Percentiles rank a stretch among this genome's conserved stretches.
Conservation (phyloP, 2,329 filamentous ascomycete genomes). For the Penicillium verrucosum region DNA sequence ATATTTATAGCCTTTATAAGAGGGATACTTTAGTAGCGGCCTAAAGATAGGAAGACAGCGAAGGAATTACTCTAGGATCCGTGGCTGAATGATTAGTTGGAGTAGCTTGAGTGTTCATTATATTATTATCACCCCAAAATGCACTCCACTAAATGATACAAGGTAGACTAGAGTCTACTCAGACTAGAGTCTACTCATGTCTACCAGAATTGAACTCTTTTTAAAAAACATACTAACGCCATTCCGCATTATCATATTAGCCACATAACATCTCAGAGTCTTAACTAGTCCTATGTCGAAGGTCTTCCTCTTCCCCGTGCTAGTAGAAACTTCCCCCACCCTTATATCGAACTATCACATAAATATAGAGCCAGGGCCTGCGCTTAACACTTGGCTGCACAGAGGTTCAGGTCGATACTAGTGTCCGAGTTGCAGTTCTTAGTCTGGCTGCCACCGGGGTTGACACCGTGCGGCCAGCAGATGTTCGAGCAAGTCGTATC, state of each 20-base stretch:
- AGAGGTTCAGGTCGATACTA: slow-evolving; percentile 32
- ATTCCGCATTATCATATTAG: neutral
- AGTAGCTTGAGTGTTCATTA: too few relatives aligned
- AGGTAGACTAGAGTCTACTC: neutral
- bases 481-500: slow-evolving; percentile 27
- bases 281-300: neutral
- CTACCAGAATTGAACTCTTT: too few relatives aligned
- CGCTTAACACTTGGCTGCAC: slow-evolving; percentile 25
- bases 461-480: slow-evolving; percentile 33
- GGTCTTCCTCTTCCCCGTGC: neutral
- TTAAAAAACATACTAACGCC: neutral
- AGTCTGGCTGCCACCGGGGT: slow-evolving; percentile 32
- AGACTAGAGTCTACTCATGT: neutral
- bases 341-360: neutral
- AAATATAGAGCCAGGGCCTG: neutral
- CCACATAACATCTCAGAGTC: neutral
- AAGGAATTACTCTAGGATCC: too few relatives aligned
- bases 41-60: too few relatives aligned
- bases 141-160: too few relatives aligned
- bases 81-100: too few relatives aligned
- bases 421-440: slow-evolving; percentile 27
- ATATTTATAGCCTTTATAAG: too few relatives aligned
- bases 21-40: too few relatives aligned
- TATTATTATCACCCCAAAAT: too few relatives aligned
- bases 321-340: neutral